Conservation (phyloP, 805 yeast genomes). For the Debaryomyces castellii region DNA sequence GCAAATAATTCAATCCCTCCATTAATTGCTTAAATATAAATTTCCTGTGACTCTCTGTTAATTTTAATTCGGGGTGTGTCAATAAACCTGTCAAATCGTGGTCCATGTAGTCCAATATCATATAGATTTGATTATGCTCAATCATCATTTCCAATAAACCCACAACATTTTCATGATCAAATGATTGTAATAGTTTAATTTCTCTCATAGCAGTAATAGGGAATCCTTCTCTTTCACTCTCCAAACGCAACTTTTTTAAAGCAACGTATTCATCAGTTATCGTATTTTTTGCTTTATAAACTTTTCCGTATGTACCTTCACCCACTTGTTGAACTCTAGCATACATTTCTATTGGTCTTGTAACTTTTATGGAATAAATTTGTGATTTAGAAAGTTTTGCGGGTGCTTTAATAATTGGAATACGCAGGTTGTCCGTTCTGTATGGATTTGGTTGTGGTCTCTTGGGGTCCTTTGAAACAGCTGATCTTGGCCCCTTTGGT, state of each 20-base stretch:
- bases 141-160: constrained; percentile 88
- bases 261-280: constrained; percentile 78
- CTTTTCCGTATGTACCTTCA: constrained; percentile 98
- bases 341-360: constrained; percentile 44
- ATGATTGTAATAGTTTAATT: constrained; percentile 77
- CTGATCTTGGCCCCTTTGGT: constrained; percentile 11
- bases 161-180: constrained; percentile 80
- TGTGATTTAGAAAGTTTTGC: constrained; percentile 25
- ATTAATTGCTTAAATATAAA: constrained; percentile 63
- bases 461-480: constrained; percentile 2
- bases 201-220: constrained; percentile 96
- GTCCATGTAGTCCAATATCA: constrained; percentile 92
- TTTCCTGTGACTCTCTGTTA: constrained; percentile 66
- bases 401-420: not conserved
- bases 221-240: constrained; percentile 88
- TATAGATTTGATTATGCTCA: constrained; percentile 68
- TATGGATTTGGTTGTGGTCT: constrained; percentile 1
- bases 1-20: constrained; percentile 69
- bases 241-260: constrained; percentile 78
- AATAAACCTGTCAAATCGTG: constrained; percentile 90
- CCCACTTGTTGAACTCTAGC: constrained; percentile 87
- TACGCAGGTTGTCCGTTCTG: constrained; percentile 1
- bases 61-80: constrained; percentile 65
- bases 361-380: constrained; percentile 30
- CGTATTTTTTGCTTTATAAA: constrained; percentile 78